Evolutionary conservation across 805 yeast genomes (phyloP), one percentile per base, ranked within the genome.

Genomic region (Suhomyces sp.): DNA sequence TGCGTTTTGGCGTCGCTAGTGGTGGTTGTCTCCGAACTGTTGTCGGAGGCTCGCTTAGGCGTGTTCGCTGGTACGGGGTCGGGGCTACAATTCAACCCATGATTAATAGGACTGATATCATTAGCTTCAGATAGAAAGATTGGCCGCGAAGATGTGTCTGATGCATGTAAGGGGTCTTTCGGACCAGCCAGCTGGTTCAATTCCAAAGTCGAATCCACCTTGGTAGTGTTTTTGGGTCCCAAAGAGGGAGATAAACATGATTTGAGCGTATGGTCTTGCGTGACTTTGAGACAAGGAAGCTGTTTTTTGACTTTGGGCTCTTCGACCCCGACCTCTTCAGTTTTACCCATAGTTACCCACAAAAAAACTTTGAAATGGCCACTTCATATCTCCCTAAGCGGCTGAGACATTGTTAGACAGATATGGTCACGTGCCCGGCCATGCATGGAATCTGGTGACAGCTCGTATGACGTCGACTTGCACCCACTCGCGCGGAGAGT

Each of bases 1-100:
- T 64, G 68, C 20, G 58, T 43, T 29, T 60, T 63, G 12, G 27
- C 9, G 41, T 10, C 19, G 4, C n/a, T 12, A 6, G 13, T 27
- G 9, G 9, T 27, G 35, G 35, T n/a, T n/a, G 35, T 31, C 9
- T 13, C 35, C 3, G 35, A 31, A 31, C 35, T 29, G 33, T 12
- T n/a, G 2, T 37, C 4, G 6, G 41, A 19, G 19, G 41, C 20
- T 37, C 22, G 40, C 12, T n/a, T 6, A 17, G 40, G 40, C 40
- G 20, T 15, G 4, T 19, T 4, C 17, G 41, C 22, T 10, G 41
- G 20, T 2, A 37, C 22, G 22, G 41, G 17, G 20, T 37, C 41
- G 12, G 21, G 22, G 21, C 7, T 29, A 12, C 17, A 3, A 6
- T 22, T 37, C 31, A 49, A 24, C 5, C 52, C 52, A 25, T 49